A percentile compares a stretch with the other conserved stretches of the same genome.
Conservation (phyloP, 108 stramenopile genomes). For the Aurantiochytrium sp. region DNA sequence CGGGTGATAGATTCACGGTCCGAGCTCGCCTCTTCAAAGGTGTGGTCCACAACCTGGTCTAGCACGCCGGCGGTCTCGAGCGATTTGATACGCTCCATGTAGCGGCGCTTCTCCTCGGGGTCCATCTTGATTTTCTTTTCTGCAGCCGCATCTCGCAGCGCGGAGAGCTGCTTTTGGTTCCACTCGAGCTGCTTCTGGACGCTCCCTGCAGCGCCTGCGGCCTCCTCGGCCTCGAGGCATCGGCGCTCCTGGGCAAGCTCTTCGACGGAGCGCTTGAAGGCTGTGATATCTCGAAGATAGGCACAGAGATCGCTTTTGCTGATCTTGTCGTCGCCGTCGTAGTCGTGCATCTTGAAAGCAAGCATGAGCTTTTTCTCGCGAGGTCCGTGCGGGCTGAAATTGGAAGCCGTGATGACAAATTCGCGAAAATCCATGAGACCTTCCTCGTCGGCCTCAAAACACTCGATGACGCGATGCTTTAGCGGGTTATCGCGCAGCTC, state of each 20-base stretch:
- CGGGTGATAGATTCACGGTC: not conserved
- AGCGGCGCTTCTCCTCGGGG: not conserved
- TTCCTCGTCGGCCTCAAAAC: slow-evolving; percentile 10
- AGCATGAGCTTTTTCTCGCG: slow-evolving; percentile 8
- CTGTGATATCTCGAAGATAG: not conserved
- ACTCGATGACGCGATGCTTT: not conserved
- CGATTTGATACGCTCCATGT: not conserved
- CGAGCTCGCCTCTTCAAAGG: not conserved
- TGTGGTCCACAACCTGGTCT: not conserved
- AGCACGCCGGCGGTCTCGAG: not conserved
- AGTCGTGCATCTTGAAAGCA: not conserved
- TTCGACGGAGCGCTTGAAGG: not conserved
- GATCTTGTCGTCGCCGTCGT: slow-evolving; percentile 15
- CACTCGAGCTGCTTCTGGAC: not conserved
- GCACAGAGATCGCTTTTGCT: not conserved
- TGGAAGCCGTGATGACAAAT: not conserved
- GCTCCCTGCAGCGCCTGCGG: not conserved
- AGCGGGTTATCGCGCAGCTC: not conserved
- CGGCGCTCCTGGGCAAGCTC: not conserved
- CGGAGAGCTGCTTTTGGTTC: not conserved
- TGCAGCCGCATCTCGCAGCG: not conserved
- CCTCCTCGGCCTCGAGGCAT: not conserved
- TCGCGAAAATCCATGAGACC: slow-evolving; percentile 2
- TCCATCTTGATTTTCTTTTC: not conserved
- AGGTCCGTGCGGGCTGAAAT: not conserved